phyloP scores from a whole-genome alignment of 2,329 filamentous ascomycete species.

The Domatiomyces globalis region DNA sequence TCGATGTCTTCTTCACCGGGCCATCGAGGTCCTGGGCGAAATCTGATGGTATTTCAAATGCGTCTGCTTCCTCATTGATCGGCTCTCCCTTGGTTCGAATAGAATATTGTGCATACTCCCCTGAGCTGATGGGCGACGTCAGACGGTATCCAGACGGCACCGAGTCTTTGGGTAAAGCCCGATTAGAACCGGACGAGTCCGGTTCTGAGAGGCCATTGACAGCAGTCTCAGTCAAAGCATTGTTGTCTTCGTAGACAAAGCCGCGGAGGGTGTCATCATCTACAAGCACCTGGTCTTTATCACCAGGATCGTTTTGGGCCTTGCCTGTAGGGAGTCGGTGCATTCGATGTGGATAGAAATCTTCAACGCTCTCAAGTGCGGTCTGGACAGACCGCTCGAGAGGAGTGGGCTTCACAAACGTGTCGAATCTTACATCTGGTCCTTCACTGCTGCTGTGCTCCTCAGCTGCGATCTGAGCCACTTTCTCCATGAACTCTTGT shows the following conservation, averaged over 20 bases:
- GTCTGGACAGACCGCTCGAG: constrained; percentile 55
- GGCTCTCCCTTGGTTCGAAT: constrained; percentile 18
- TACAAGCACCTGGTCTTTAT: constrained; percentile 6
- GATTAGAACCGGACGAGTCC: neutral
- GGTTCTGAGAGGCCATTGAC: neutral
- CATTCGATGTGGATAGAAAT: constrained; percentile 62
- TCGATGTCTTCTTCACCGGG: constrained; percentile 12
- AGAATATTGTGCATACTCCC: constrained; percentile 20
- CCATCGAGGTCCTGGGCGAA: constrained; percentile 4
- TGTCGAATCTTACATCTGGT: constrained; percentile 44
- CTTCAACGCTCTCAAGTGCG: constrained; percentile 67
- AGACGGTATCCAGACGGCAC: no score
- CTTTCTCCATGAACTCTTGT: constrained; percentile 57
- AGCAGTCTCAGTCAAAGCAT: neutral
- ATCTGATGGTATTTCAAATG: constrained; percentile 23
- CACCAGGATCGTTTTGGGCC: neutral
- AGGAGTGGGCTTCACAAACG: constrained; percentile 44
- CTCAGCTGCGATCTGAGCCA: constrained; percentile 47
- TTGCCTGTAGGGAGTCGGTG: constrained; percentile 5
- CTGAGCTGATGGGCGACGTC: constrained; percentile 12
- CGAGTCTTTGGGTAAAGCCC: neutral
- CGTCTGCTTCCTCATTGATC: constrained; percentile 20
- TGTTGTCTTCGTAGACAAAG: neutral
- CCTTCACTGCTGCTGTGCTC: constrained; percentile 43
- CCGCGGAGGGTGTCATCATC: constrained; percentile 3